A percentile compares a stretch with the other conserved stretches of the same genome.
Evolutionary conservation across 176 grass and related monocot genomes (phyloP).

Genomic region (Thinopyrum elongatum): DNA sequence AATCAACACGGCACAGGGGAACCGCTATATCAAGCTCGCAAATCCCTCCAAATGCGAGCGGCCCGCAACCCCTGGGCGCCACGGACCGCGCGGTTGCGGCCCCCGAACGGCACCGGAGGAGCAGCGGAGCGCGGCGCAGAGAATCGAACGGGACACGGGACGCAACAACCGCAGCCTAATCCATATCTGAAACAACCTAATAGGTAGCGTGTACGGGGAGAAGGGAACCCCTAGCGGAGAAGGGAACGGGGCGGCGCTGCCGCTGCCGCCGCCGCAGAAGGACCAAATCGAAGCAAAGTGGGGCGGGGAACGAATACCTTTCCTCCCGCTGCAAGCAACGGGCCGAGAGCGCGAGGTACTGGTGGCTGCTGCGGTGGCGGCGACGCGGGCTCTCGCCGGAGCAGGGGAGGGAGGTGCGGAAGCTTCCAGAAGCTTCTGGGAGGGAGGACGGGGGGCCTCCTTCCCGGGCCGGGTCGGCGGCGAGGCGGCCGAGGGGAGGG

Average conservation of each 20-base stretch:
- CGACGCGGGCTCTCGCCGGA: not conserved
- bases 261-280: not conserved
- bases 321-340: slow-evolving; percentile 10
- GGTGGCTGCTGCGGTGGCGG: not conserved
- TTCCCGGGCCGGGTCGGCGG: not conserved
- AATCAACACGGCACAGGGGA: not conserved
- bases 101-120: not conserved
- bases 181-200: not conserved
- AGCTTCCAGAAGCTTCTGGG: not conserved
- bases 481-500: not conserved
- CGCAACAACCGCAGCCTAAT: not conserved
- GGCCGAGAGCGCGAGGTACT: not conserved
- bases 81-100: not conserved
- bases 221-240: not conserved
- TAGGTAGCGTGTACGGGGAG: not conserved
- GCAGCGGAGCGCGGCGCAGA: not conserved
- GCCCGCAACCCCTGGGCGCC: not conserved
- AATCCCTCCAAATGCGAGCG: too few relatives aligned
- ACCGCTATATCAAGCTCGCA: not conserved
- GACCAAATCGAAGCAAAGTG: not conserved
- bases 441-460: too few relatives aligned
- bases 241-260: not conserved
- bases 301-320: slow-evolving; percentile 6
- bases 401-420: not conserved
- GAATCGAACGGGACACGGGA: not conserved